Conservation (phyloP, 2,329 filamentous ascomycete genomes). For the Tolypocladium tropicale region DNA sequence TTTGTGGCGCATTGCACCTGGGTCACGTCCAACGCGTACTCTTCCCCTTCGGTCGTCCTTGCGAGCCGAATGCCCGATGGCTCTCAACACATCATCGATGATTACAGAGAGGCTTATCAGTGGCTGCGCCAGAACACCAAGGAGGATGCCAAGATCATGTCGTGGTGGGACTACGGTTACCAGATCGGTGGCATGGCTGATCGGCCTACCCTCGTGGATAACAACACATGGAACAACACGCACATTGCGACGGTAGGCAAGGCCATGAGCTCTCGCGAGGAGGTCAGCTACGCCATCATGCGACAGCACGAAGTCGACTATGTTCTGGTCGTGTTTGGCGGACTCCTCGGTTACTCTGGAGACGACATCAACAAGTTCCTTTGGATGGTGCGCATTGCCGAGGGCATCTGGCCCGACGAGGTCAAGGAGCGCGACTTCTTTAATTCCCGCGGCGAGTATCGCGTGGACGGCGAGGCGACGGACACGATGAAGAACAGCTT, state of each 20-base stretch:
- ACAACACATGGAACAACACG: constrained; percentile 99
- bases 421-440: constrained; percentile 96
- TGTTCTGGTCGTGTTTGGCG: constrained; percentile 94
- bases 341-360: constrained; percentile 90
- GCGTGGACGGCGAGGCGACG: constrained; percentile 84
- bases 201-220: constrained; percentile 91
- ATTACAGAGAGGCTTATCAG: constrained; percentile 98
- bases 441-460: constrained; percentile 86
- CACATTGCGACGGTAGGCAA: constrained; percentile 99
- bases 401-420: constrained; percentile 99
- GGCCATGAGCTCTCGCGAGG: constrained; percentile 94
- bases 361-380: constrained; percentile 99
- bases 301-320: constrained; percentile 98
- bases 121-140: constrained; percentile 97
- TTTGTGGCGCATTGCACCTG: constrained; percentile 98
- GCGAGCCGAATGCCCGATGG: constrained; percentile 89
- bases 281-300: constrained; percentile 98
- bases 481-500: constrained; percentile 98
- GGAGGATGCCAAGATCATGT: constrained; percentile 96
- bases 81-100: constrained; percentile 96
- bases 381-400: constrained; percentile 99
- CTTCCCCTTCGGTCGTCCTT: constrained; percentile 91
- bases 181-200: constrained; percentile 99
- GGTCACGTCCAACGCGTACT: constrained; percentile 99
- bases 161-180: constrained; percentile 99